phyloP scores from a whole-genome alignment of 2,329 filamentous ascomycete genomes.

The Mycosphaerella sp. region DNA sequence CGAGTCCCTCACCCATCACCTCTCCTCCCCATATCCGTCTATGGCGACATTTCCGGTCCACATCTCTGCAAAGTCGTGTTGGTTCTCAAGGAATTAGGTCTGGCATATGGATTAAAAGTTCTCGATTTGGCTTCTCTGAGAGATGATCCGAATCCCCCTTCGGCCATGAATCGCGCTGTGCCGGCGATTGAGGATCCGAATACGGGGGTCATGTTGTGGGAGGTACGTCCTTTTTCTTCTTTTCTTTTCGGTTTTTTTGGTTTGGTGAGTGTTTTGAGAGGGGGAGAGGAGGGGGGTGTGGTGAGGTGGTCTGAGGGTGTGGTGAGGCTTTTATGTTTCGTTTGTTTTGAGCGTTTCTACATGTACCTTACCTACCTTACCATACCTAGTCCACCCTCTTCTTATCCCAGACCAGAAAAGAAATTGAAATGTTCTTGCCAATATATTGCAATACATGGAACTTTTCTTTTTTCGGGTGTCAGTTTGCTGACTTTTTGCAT shows the following conservation, averaged over 20 bases:
- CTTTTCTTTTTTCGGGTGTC: neutral
- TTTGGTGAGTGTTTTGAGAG: too few species aligned
- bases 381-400: too few species aligned
- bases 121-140: constrained; percentile 20
- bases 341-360: too few species aligned
- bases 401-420: too few species aligned
- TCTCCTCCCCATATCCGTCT: constrained; percentile 1
- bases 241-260: neutral
- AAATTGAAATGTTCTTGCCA: too few species aligned
- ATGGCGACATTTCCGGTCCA: constrained; percentile 16
- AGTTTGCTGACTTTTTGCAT: neutral
- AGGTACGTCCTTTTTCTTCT: constrained; percentile 28
- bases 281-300: too few species aligned
- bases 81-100: constrained; percentile 8
- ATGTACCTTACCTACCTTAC: too few species aligned
- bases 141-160: constrained; percentile 31
- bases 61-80: constrained; percentile 11
- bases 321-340: too few species aligned
- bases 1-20: neutral
- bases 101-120: constrained; percentile 8
- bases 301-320: too few species aligned
- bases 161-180: constrained; percentile 41
- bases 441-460: too few species aligned
- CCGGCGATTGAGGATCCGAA: constrained; percentile 43
- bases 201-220: constrained; percentile 42